Evolutionary conservation across 495 filamentous ascomycete genomes (phyloP).

Genomic region (Daldinia concentrica): DNA sequence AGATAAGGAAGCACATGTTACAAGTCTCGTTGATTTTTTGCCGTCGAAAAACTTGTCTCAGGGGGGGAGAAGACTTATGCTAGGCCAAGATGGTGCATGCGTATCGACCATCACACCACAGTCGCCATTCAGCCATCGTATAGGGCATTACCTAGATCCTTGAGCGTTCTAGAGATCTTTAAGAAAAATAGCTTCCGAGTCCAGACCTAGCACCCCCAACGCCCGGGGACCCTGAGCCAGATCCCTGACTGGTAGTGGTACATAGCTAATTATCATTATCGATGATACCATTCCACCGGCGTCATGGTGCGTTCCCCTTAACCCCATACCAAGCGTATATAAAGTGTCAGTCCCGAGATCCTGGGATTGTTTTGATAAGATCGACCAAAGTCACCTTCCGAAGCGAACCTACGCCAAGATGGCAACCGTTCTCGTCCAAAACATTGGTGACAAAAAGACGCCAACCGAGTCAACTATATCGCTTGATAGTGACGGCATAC

Average conservation of each 20-base stretch:
- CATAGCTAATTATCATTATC: conserved; percentile 22
- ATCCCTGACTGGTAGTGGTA: not conserved
- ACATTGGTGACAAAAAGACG: conserved; percentile 25
- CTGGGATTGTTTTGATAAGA: not conserved
- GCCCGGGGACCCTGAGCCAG: conserved; percentile 5
- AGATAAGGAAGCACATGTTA: not conserved
- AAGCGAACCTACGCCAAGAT: conserved; percentile 10
- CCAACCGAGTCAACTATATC: conserved; percentile 31
- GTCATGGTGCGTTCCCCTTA: not conserved
- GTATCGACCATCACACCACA: not conserved
- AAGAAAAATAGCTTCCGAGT: not conserved
- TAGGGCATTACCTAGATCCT: not conserved
- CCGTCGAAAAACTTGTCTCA: not conserved
- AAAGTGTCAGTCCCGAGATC: conserved; percentile 1
- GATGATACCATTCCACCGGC: conserved; percentile 34
- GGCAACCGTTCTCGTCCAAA: conserved; percentile 28
- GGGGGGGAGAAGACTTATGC: not conserved
- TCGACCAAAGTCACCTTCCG: not conserved
- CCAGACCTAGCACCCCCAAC: conserved; percentile 26
- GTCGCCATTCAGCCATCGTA: not conserved
- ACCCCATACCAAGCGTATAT: conserved; percentile 14
- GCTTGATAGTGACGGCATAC: conserved; percentile 34
- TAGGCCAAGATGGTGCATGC: not conserved
- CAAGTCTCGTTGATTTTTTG: not conserved
- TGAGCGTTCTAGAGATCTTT: not conserved